Base-by-base conservation (phyloP, 2,329 filamentous ascomycete species). In the Stagonosporopsis tanaceti region DNA sequence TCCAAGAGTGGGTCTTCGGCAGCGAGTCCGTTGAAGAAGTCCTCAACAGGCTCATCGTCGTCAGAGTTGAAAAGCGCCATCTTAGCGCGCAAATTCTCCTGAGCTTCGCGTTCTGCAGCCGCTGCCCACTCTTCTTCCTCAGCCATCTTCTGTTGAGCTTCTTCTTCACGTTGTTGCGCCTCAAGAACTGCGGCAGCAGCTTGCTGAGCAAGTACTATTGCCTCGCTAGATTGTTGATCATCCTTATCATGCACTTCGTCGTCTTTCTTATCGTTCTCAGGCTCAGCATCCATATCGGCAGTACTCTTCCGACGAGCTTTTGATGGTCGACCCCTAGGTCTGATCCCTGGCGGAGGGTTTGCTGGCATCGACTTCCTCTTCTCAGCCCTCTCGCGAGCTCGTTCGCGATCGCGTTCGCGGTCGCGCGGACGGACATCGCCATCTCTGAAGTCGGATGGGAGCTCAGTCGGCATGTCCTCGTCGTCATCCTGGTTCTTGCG, bases 401-500 rank as follows among this genome's bases (percentile, higher is more conserved):
- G 59, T 12, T 65, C 62, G 6, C 66, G 65, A 34, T 72, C 63
- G 17, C 59, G 61, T 9, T 66, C 67, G 35, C 60, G 68, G 40
- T 72, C 65, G 48, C 77, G 63, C 59, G 69, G 65, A 42, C 71
- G 68, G 27, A 70, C 47, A 53, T 64, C 42, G 14, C 77, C 70
- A 34, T 80, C 78, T 40, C 72, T 74, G 57, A 76, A 79, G 45
- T 79, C 67, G 6, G 72, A 63, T 2, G 80, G 79, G 0, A 82
- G 68, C 56, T 80, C 76, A 5, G 78, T 77, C 3, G 78, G 79
- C 3, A 79, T 54, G 44, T 79, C 78, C 25, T 78, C 76, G 4
- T 53, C 50, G 27, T 78, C 77, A 15, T 71, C 77, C 48, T 76
- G 67, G 37, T 79, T 69, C 57, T 77, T 78, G 3, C 76, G 72